Evolutionary conservation across 805 yeast species (phyloP).

Genomic region (Scheffersomyces coipomensis): DNA sequence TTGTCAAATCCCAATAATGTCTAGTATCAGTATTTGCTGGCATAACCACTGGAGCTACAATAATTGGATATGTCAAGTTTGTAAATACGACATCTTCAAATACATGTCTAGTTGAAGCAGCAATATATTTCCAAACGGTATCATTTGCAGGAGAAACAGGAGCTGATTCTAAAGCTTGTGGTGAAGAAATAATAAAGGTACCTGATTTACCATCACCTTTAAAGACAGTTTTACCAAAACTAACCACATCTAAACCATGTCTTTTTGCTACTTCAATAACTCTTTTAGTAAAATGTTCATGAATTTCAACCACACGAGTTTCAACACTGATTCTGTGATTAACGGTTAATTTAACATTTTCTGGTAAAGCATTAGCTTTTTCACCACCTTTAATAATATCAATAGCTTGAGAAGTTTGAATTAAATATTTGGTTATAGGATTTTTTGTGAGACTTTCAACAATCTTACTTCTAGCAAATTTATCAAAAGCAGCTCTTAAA

Average conservation of each 20-base stretch:
- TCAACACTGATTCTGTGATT: slow-evolving; percentile 36
- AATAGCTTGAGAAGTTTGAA: slow-evolving; percentile 34
- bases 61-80: slow-evolving; percentile 23
- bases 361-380: slow-evolving; percentile 39
- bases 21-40: slow-evolving; percentile 73
- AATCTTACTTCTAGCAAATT: slow-evolving; percentile 26
- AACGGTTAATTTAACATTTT: slow-evolving; percentile 23
- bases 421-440: slow-evolving; percentile 21
- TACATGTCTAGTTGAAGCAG: slow-evolving; percentile 42
- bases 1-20: slow-evolving; percentile 59
- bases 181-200: slow-evolving; percentile 8
- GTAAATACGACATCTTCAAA: slow-evolving; percentile 41
- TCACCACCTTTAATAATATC: slow-evolving; percentile 35
- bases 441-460: slow-evolving; percentile 15
- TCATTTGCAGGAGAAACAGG: slow-evolving; percentile 41
- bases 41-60: slow-evolving; percentile 59
- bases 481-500: slow-evolving; percentile 32
- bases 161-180: slow-evolving; percentile 37
- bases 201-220: slow-evolving; percentile 17
- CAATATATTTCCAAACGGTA: slow-evolving; percentile 37
- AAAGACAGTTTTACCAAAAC: slow-evolving; percentile 23
- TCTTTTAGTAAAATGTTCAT: slow-evolving; percentile 17
- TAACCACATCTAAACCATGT: slow-evolving; percentile 27
- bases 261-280: slow-evolving; percentile 23
- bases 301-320: slow-evolving; percentile 17